Conservation (phyloP, 371 early-diverging fungal species). For the Rhizopus delemar region DNA sequence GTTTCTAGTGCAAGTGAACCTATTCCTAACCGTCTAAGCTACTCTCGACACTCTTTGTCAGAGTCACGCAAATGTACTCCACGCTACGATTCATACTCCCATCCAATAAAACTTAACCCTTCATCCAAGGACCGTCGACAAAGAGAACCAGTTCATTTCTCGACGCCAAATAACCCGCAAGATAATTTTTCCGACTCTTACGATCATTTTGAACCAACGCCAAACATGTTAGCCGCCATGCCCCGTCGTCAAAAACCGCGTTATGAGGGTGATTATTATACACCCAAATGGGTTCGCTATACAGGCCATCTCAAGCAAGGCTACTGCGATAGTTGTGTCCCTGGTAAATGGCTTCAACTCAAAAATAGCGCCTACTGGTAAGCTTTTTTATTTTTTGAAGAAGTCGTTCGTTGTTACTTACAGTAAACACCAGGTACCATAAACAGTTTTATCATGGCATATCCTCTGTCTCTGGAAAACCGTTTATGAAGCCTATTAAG, state of each 20-base stretch:
- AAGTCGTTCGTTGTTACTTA: constrained; percentile 1
- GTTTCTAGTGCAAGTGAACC: constrained; percentile 15
- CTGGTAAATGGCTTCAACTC: constrained; percentile 83
- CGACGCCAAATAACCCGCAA: no score
- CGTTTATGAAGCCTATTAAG: constrained; percentile 69
- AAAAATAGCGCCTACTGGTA: constrained; percentile 94
- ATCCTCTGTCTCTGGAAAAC: constrained; percentile 77
- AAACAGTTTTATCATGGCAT: constrained; percentile 86
- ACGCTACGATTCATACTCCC: no score
- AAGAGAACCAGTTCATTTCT: not conserved
- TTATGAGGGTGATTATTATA: constrained; percentile 76
- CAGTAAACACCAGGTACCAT: constrained; percentile 63
- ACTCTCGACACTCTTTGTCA: no score
- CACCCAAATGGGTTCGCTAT: constrained; percentile 79
- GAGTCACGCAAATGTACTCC: no score
- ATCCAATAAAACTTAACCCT: not conserved
- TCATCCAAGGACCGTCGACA: not conserved
- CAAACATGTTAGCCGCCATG: constrained; percentile 8
- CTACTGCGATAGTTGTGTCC: constrained; percentile 75
- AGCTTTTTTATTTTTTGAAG: not conserved
- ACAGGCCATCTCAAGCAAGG: constrained; percentile 78
- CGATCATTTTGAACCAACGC: not conserved
- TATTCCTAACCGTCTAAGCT: not conserved
- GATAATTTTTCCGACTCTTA: not conserved
- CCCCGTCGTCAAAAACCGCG: constrained; percentile 62